phyloP scores from a whole-genome alignment of 352 stramenopile species.

The Phytophthora constricta region DNA sequence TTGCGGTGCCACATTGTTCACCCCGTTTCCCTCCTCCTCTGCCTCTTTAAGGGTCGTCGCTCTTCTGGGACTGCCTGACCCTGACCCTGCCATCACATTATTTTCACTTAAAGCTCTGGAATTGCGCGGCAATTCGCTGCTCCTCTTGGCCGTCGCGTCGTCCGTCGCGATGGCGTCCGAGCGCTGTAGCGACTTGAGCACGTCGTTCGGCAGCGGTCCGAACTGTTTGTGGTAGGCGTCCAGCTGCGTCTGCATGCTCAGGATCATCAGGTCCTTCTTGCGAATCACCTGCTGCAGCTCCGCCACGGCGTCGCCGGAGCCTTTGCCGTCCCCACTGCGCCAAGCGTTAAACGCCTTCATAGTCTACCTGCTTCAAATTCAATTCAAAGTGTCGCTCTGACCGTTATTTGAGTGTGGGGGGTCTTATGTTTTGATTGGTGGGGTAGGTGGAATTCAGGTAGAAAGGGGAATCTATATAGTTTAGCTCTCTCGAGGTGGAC shows the following conservation, averaged over 20 bases:
- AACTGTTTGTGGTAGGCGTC: conserved; percentile 63
- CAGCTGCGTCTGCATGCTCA: conserved; percentile 75
- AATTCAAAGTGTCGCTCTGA: conserved; percentile 11
- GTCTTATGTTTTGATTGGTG: background rate
- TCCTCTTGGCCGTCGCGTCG: conserved; percentile 21
- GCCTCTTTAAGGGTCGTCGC: background rate
- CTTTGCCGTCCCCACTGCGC: conserved; percentile 33
- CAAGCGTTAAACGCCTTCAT: conserved; percentile 48
- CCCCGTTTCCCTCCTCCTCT: background rate
- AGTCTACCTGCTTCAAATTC: too few relatives aligned
- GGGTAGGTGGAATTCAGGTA: conserved; percentile 1
- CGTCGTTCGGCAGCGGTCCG: conserved; percentile 48
- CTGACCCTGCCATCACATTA: conserved; percentile 5
- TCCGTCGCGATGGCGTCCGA: conserved; percentile 9
- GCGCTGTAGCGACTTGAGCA: conserved; percentile 38
- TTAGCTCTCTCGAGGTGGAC: background rate
- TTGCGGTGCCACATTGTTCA: conserved; percentile 3
- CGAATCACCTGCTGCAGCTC: conserved; percentile 85
- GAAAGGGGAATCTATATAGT: conserved; percentile 12
- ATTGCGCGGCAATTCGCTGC: conserved; percentile 18
- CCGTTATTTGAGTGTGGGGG: conserved; percentile 8
- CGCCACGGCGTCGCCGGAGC: conserved; percentile 39
- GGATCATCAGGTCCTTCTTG: conserved; percentile 87
- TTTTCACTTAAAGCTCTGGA: background rate
- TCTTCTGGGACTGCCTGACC: conserved; percentile 3